Base-by-base conservation (phyloP, 306 rosid species). In the Vigna reflexopilosa region DNA sequence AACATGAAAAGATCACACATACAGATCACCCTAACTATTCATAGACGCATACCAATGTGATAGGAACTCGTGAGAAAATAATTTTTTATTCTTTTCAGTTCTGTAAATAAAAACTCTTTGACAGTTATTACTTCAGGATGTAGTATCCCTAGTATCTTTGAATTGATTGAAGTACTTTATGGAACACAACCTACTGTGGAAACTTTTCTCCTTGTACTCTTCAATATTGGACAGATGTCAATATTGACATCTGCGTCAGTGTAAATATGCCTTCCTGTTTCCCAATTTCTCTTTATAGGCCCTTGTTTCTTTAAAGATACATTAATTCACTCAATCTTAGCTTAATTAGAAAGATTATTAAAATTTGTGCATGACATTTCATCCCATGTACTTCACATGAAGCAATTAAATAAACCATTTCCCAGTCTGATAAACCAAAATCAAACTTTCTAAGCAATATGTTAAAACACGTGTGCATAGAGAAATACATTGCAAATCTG, bases 71-170 rank as follows among this genome's bases (percentile, higher is more conserved):
- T 17, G n/a, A 19, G 52, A 45, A 44, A 14, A 30, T 54, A 34
- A 19, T 54, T n/a, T 17, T 51, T 79, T 40, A 40, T 64, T 63
- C 58, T 74, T 74, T 74, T 59, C 40, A 66, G 34, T 20, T 66
- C 52, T 20, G 10, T 3, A 5, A 42, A 66, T 42, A 66, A 66
- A 36, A 40, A 9, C 17, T 42, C 19, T 66, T 65, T 20, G 11
- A 66, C 42, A n/a, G 49, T 1, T 9, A 6, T 32, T 34, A 32
- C 38, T 56, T 12, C 45, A 58, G 17, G 14, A 74, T 59, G 77
- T n/a, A 24, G 15, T 28, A 59, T 74, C 30, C 17, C 28, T n/a
- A 20, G 22, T 1, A 54, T 19, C 50, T 57, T 58, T 10, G 20
- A 9, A 72, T 34, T 54, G 36, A 36, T 72, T 52, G 19, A 36